Percentiles rank a stretch among this genome's conserved stretches.
Conservation (phyloP, 352 stramenopile genomes). For the Pythium coloratum region DNA sequence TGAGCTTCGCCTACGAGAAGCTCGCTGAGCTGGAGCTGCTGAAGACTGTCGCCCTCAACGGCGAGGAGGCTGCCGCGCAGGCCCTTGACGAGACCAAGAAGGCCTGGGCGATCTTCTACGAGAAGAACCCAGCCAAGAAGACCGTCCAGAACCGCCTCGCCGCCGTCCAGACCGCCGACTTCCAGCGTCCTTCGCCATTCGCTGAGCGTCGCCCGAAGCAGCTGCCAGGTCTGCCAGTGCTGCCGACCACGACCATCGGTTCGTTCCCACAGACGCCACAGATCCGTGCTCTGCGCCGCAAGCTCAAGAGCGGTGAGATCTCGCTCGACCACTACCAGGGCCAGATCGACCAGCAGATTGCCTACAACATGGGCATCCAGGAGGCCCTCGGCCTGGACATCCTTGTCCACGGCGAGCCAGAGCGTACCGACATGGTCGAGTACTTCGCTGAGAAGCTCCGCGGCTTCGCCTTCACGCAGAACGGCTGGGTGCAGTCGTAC, state of each 20-base stretch:
- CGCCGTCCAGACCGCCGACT: constrained; percentile 68
- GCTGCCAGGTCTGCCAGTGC: constrained; percentile 63
- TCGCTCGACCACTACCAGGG: constrained; percentile 58
- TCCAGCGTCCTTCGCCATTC: constrained; percentile 83
- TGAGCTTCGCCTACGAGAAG: constrained; percentile 92
- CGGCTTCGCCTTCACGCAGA: constrained; percentile 90
- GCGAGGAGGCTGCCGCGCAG: constrained; percentile 47
- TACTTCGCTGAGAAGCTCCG: constrained; percentile 94
- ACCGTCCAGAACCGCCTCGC: constrained; percentile 58
- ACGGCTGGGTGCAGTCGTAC: constrained; percentile 95
- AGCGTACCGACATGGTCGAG: constrained; percentile 95
- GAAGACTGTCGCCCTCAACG: constrained; percentile 66
- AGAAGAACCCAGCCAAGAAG: constrained; percentile 80
- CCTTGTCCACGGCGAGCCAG: constrained; percentile 91
- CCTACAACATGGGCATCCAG: constrained; percentile 90
- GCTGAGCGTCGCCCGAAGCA: constrained; percentile 70
- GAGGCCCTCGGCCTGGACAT: constrained; percentile 92
- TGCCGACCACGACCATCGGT: constrained; percentile 94
- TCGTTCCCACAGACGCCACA: constrained; percentile 93
- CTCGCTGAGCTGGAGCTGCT: constrained; percentile 85
- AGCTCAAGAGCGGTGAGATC: constrained; percentile 60
- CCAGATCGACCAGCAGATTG: constrained; percentile 93
- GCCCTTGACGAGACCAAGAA: constrained; percentile 65
- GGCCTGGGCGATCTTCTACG: constrained; percentile 69
- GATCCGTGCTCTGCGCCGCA: constrained; percentile 64